Evolutionary conservation across 2,329 filamentous ascomycete species (phyloP), one percentile per base, ranked within the genome.

Genomic region (Ophiostoma novo-ulmi): DNA sequence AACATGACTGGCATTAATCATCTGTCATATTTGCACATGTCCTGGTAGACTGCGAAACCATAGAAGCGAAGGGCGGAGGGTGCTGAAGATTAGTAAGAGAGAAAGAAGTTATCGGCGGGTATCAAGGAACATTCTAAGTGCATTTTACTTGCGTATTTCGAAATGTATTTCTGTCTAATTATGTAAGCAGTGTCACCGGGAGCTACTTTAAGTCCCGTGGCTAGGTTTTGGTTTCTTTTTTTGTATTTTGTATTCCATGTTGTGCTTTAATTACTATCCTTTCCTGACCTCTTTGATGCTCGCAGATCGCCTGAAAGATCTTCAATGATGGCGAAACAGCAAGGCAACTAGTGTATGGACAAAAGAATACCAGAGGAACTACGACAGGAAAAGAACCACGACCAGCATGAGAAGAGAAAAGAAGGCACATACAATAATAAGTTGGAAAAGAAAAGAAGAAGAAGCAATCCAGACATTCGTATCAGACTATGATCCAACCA

Each of bases 21-120:
- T 22, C 52, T 58, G 22, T 58, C 52, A 58, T 13, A 58, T 58
- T 58, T 58, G 52, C n/a, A 13, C 3, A 1, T 58, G 2, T n/a
- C 44, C 17, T 58, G 10, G 0, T n/a, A 22, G 3, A 6, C 6
- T 55, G 48, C 14, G 14, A 44, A n/a, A 7, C n/a, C 52, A 58
- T 58, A 8, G 22, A 26, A 58, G 52, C 52, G 52, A 58, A 58
- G 52, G 52, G 52, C 52, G n/a, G 52, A 58, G 52, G n/a, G 22
- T 7, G 14, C 14, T 48, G 44, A 22, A 55, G 48, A 14, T 8
- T 20, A 22, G n/a, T 22, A 3, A 3, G 6, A 22, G 48, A 55
- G 44, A 48, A 17, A 17, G 44, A 17, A 17, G 44, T 17, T 14
- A 22, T n/a, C 48, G 8, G 20, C 20, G n/a, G n/a, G 48, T 55